These are phyloP conservation scores for Acrocalymma vagum DNA, from an alignment of 2,329 filamentous ascomycete species.

Conservation along the genomic window DNA sequence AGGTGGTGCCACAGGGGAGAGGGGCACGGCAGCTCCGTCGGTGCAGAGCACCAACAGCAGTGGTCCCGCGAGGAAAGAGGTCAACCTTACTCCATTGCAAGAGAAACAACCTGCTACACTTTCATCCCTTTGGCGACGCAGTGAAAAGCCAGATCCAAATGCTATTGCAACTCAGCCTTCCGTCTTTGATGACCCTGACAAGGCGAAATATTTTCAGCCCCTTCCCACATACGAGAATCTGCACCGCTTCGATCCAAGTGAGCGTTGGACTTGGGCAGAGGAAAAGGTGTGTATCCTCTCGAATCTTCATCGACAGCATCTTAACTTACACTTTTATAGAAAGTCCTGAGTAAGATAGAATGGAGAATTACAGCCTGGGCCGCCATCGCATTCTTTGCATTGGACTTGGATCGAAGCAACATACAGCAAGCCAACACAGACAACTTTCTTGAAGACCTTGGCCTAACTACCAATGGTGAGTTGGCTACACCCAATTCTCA, in stretches of 20 bases:
- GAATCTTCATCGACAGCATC: background rate
- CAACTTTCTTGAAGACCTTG: slow-evolving; percentile 31
- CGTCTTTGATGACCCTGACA: slow-evolving; percentile 20
- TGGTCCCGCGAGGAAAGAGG: slow-evolving; percentile 1
- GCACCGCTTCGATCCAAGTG: slow-evolving; percentile 64
- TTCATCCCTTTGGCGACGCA: slow-evolving; percentile 16
- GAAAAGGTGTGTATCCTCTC: slow-evolving; percentile 50
- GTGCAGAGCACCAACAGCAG: slow-evolving; percentile 4
- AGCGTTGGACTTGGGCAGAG: slow-evolving; percentile 62
- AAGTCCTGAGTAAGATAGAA: slow-evolving; percentile 49
- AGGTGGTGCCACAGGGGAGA: background rate
- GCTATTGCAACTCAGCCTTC: slow-evolving; percentile 22
- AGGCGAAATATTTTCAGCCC: slow-evolving; percentile 38
- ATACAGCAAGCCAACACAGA: slow-evolving; percentile 39
- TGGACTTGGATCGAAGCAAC: slow-evolving; percentile 57
- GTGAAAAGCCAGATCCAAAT: slow-evolving; percentile 14
- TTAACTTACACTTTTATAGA: slow-evolving; percentile 8
- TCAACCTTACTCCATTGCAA: slow-evolving; percentile 9
- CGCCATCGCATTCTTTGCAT: slow-evolving; percentile 60
- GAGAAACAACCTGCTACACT: slow-evolving; percentile 15
- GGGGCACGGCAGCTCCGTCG: background rate
- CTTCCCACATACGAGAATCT: slow-evolving; percentile 64
- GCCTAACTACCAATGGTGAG: slow-evolving; percentile 26
- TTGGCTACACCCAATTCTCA: background rate
- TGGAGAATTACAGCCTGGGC: slow-evolving; percentile 56